Evolutionary conservation across 352 stramenopile species (phyloP), one percentile per base, ranked within the genome.

Genomic region (Globisporangium parvum): DNA sequence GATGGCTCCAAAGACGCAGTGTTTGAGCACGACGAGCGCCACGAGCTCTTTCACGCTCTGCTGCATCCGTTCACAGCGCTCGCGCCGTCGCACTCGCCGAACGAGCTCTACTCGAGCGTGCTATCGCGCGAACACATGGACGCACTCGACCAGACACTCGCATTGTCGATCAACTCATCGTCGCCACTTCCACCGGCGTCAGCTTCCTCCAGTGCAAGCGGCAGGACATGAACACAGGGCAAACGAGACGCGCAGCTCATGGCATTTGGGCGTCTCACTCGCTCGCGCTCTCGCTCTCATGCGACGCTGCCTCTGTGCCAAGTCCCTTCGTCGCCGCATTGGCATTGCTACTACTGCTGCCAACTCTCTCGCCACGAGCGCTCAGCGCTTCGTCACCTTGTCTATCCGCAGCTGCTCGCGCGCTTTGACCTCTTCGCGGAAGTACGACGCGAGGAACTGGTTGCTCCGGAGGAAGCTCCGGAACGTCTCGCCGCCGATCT

Each of bases 381-480:
- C 17, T 60, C 48, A 60, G 1, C 9, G 47, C 17, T 51, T 54
- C 68, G 70, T 75, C 17, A 82, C 52, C 47, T 73, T 78, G 61
- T 88, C 74, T 39, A 83, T 66, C 41, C 80, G 73, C 47, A 74
- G 55, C 48, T 88, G 62, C 54, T 91, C 80, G 3, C 82, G 77
- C 5, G 60, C 60, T 63, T 87, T 85, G 35, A 91, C 77, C 45
- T 91, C 74, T 28, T 89, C 68, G 17, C 74, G 70, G 47, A 90
- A 93, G 55, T 87, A 93, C 24, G 82, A 83, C 9, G 77, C 73
- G 56, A 91, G 75, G 55, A 93, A 93, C 64, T 90, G 77, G 60
- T 89, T 87, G 60, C 82, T 93, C 47, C 80, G 77, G 28, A 93
- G 65, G 46, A 93, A 93, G 57, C 82, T 93, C 31, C 82, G 82